Percentiles rank a stretch among this genome's conserved stretches.
phyloP scores from a whole-genome alignment of 108 stramenopile genomes.

The Nitzschia inconspicua region DNA sequence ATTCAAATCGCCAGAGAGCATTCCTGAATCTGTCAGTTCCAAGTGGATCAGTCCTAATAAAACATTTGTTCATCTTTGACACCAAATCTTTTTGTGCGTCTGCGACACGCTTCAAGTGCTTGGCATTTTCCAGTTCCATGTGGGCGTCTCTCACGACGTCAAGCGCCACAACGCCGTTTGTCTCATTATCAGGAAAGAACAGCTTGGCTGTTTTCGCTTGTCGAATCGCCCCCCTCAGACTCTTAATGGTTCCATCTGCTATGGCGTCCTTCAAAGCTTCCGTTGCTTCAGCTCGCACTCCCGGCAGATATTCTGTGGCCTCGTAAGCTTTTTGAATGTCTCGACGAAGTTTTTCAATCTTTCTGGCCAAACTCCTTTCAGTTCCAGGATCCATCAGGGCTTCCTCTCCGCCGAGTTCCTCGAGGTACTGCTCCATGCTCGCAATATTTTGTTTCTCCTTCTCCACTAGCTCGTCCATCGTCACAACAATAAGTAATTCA shows the following conservation, averaged over 20 bases:
- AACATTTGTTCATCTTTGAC: constrained; percentile 80
- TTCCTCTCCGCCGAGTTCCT: constrained; percentile 53
- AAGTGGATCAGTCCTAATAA: constrained; percentile 72
- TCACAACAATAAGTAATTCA: constrained; percentile 57
- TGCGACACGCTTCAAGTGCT: constrained; percentile 70
- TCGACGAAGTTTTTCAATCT: constrained; percentile 55
- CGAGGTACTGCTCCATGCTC: constrained; percentile 58
- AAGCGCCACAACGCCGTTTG: constrained; percentile 73
- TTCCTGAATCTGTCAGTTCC: constrained; percentile 70
- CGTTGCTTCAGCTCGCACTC: constrained; percentile 48
- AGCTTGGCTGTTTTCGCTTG: constrained; percentile 71
- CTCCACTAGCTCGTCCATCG: constrained; percentile 64
- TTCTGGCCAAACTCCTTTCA: constrained; percentile 33
- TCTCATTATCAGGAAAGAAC: constrained; percentile 64
- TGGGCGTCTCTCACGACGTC: constrained; percentile 79
- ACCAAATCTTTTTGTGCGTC: constrained; percentile 84
- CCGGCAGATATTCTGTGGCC: constrained; percentile 36
- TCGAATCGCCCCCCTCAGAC: constrained; percentile 65
- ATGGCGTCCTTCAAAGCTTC: constrained; percentile 76
- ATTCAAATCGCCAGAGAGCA: constrained; percentile 73
- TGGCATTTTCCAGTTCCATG: constrained; percentile 77
- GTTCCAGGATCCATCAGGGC: constrained; percentile 41
- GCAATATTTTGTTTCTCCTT: constrained; percentile 52
- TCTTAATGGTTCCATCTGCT: constrained; percentile 86
- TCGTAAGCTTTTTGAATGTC: constrained; percentile 57